Evolutionary conservation across 1,284 basidiomycete genomes (phyloP).

Genomic region (Ceratobasidium sp.): DNA sequence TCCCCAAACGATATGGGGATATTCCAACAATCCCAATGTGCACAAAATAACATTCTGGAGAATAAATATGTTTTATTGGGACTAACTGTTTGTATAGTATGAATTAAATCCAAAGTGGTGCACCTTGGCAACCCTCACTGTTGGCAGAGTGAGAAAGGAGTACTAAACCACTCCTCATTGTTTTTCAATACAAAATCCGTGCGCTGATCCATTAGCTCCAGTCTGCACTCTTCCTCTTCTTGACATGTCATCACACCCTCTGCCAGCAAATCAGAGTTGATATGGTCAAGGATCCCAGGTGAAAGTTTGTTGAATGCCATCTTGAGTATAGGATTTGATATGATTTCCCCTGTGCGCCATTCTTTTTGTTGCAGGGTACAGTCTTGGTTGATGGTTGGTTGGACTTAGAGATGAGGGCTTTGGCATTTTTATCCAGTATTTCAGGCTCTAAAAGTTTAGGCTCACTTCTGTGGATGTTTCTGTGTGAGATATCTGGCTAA

Average conservation of each 20-base stretch:
- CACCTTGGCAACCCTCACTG: too few relatives aligned
- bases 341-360: slow-evolving; percentile 1
- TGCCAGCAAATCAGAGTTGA: neutral
- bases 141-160: neutral
- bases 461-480: too few relatives aligned
- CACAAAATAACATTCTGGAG: too few relatives aligned
- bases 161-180: neutral
- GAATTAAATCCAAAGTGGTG: too few relatives aligned
- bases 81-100: too few relatives aligned
- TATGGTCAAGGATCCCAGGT: neutral
- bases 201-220: slow-evolving; percentile 9
- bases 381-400: slow-evolving; percentile 42
- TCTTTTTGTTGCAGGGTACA: slow-evolving; percentile 43
- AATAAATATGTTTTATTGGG: too few relatives aligned
- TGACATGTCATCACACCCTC: neutral
- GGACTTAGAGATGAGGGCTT: too few relatives aligned
- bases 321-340: neutral
- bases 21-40: too few relatives aligned
- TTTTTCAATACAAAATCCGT: neutral
- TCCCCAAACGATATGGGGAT: too few relatives aligned
- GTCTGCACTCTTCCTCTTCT: neutral
- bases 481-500: too few relatives aligned
- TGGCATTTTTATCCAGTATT: too few relatives aligned
- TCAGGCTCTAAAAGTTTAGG: too few relatives aligned
- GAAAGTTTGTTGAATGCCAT: neutral